phyloP scores from a whole-genome alignment of 768 basidiomycete species.

The Phanerochaete sordida region DNA sequence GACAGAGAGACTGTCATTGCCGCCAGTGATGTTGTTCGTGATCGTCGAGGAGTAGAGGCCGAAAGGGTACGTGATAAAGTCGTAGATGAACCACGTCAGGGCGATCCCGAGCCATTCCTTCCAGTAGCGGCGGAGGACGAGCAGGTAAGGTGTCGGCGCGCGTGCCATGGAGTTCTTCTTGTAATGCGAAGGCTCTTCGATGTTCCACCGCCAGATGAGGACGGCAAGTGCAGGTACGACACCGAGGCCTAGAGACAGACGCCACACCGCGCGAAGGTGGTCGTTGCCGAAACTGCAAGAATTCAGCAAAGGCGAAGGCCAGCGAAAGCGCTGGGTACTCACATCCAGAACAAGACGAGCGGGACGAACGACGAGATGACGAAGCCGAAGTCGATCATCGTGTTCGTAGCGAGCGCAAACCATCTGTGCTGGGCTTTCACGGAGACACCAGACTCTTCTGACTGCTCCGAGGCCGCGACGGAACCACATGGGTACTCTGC shows the following conservation, averaged over 20 bases:
- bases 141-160: conserved; percentile 67
- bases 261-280: conserved; percentile 86
- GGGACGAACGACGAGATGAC: conserved; percentile 79
- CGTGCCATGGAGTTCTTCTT: conserved; percentile 78
- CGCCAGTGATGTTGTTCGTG: conserved; percentile 62
- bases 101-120: conserved; percentile 69
- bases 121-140: conserved; percentile 82
- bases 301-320: not conserved
- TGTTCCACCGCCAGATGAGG: conserved; percentile 83
- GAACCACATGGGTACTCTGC: conserved; percentile 91
- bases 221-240: conserved; percentile 75
- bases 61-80: conserved; percentile 78
- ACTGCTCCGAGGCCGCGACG: conserved; percentile 85
- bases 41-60: conserved; percentile 80
- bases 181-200: conserved; percentile 76
- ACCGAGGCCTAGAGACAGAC: conserved; percentile 81
- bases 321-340: conserved; percentile 22
- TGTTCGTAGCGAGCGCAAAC: conserved; percentile 81
- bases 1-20: conserved; percentile 45
- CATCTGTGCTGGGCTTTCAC: conserved; percentile 83
- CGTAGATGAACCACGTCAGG: conserved; percentile 81
- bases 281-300: conserved; percentile 60
- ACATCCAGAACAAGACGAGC: conserved; percentile 88
- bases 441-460: conserved; percentile 74
- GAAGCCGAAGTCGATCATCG: conserved; percentile 86